These are phyloP conservation scores for Circinella minor DNA, from an alignment of 371 early-diverging fungal genomes.

Conservation along the genomic window DNA sequence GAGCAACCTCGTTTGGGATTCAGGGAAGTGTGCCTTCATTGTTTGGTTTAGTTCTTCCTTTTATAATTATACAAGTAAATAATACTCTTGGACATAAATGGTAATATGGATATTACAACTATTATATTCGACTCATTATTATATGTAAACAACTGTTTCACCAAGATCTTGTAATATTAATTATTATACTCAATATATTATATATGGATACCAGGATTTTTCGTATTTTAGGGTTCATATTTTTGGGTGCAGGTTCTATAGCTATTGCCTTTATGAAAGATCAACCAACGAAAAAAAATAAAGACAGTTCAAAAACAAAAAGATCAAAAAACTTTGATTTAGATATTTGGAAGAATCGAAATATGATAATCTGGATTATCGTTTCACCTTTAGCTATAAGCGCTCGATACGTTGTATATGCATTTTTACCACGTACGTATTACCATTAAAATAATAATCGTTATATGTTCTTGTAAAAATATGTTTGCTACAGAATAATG, in stretches of 20 bases:
- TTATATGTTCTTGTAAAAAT: neutral
- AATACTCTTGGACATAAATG: constrained; percentile 3
- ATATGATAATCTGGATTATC: neutral
- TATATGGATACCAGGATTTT: neutral
- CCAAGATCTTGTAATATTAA: neutral
- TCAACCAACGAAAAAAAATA: neutral
- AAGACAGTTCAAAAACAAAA: neutral
- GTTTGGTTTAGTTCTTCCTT: neutral
- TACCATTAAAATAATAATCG: neutral
- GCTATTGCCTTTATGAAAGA: neutral
- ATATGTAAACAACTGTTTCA: neutral
- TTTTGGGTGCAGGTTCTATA: neutral
- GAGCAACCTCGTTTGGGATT: neutral
- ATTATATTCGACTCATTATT: no score
- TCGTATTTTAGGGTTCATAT: constrained; percentile 1
- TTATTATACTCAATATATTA: neutral
- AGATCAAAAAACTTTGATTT: neutral
- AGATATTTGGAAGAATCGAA: neutral
- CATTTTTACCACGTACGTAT: neutral
- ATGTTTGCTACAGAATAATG: no score
- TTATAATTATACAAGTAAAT: neutral
- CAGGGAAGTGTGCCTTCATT: neutral
- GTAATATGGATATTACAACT: neutral
- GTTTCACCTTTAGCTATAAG: neutral
- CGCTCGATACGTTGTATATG: neutral